Conservation (phyloP, 2,329 filamentous ascomycete species). For the Madurella mycetomatis region DNA sequence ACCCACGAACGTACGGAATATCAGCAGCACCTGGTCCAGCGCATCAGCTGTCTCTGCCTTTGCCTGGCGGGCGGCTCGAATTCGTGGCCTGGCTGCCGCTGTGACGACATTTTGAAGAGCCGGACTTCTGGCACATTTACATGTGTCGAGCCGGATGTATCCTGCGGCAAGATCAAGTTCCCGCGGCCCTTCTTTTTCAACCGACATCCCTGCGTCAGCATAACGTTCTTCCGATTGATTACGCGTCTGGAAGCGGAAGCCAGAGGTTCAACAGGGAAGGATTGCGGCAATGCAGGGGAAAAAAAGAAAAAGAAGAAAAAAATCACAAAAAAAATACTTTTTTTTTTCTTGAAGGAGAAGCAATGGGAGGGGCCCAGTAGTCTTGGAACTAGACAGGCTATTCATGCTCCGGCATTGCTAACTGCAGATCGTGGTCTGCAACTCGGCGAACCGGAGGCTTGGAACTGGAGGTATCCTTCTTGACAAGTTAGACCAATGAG, state of each 20-base stretch:
- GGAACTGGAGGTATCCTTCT: neutral
- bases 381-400: neutral
- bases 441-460: neutral
- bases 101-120: conserved; percentile 7
- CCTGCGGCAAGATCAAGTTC: neutral
- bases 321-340: conserved; percentile 2
- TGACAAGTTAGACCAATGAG: conserved; percentile 14
- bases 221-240: neutral
- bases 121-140: neutral
- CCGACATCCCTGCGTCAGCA: neutral
- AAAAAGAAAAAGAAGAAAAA: conserved; percentile 9
- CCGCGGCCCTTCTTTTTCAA: neutral
- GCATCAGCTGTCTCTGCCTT: conserved; percentile 9
- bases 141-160: neutral
- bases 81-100: neutral
- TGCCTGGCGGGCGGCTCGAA: conserved; percentile 11
- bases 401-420: neutral
- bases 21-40: neutral
- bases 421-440: conserved; percentile 1
- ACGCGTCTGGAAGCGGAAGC: neutral
- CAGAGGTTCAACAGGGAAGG: neutral
- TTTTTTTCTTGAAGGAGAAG: conserved; percentile 17
- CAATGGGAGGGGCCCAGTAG: neutral
- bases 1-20: neutral
- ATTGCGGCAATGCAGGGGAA: neutral